Base-by-base conservation (phyloP, 108 stramenopile species). In the Nitzschia sp. region DNA sequence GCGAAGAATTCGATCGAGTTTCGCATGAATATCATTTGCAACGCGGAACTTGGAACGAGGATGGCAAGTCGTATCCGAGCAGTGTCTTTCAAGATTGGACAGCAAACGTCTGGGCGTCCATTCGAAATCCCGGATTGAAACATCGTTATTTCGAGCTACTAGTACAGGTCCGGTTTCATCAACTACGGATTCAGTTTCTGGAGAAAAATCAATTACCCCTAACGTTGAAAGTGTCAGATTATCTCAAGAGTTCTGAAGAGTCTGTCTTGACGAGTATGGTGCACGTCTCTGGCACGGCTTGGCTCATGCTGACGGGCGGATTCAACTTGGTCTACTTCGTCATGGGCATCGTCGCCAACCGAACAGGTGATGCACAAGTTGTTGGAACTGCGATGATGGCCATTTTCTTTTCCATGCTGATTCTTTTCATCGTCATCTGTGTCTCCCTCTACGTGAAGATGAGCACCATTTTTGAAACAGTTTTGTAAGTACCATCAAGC, bases 1-100 rank as follows among this genome's bases (percentile, higher is more conserved):
- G 94, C 30, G 84, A 89, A 67, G 91, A 92, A 57, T 95, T 90
- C 65, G 90, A 91, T 54, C 74, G 82, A 19, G 70, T 92, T 2
- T 69, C 34, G 17, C 15, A 46, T n/a, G 19, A 35, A 21, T 32
- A 59, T 19, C 9, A 11, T 42, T 8, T 15, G 8, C 33, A 56
- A 1, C 54, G 56, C 13, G 46, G 66, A 38, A 42, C 8, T 11
- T n/a, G n/a, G n/a, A n/a, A n/a, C n/a, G n/a, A n/a, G n/a, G n/a
- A n/a, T n/a, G n/a, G n/a, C n/a, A n/a, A n/a, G n/a, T n/a, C n/a
- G n/a, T n/a, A n/a, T n/a, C n/a, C n/a, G n/a, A n/a, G n/a, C n/a
- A n/a, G n/a, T n/a, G n/a, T n/a, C n/a, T 9, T 63, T n/a, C 38
- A 8, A 42, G 15, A 42, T 11, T 42, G 15, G 8, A 11, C 15